Evolutionary conservation across 306 rosid species (phyloP).

Genomic region (barrel medic (Medicago truncatula)): MtrunA17r5.0-ANR NC_053049.1:5466001-5466500

Average conservation of each 20-base stretch:
- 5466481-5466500: slow-evolving; percentile 72
- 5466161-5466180: not conserved
- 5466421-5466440: slow-evolving; percentile 85
- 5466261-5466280: slow-evolving; percentile 40
- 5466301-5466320: slow-evolving; percentile 36
- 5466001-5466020: too few relatives aligned
- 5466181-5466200: slow-evolving; percentile 10
- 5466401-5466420: slow-evolving; percentile 86
- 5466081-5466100: too few relatives aligned
- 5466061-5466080: too few relatives aligned
- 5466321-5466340: slow-evolving; percentile 23
- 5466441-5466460: slow-evolving; percentile 84
- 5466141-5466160: too few relatives aligned
- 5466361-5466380: slow-evolving; percentile 52
- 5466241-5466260: slow-evolving; percentile 16
- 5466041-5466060: too few relatives aligned
- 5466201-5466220: slow-evolving; percentile 28
- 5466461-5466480: slow-evolving; percentile 70
- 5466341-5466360: slow-evolving; percentile 26
- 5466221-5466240: slow-evolving; percentile 17
- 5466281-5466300: slow-evolving; percentile 4
- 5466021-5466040: too few relatives aligned
- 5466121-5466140: too few relatives aligned
- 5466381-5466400: slow-evolving; percentile 80
- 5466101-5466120: too few relatives aligned